Base-by-base conservation (phyloP, 2,329 filamentous ascomycete species). In the Cadophora gregata region DNA sequence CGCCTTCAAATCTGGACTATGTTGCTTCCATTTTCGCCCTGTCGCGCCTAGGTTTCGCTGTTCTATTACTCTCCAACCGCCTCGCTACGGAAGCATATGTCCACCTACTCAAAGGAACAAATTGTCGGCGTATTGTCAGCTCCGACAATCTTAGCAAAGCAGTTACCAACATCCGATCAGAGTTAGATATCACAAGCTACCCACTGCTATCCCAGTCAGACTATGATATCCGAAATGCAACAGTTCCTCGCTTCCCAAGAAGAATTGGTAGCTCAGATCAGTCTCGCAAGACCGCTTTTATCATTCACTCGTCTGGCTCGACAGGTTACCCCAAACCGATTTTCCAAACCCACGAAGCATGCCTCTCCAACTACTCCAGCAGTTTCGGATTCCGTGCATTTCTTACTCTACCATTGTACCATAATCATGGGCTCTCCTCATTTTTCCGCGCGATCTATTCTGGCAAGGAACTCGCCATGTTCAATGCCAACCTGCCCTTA, bases 271-370 rank as follows among this genome's bases (percentile, higher is more conserved):
- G 61, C 47, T 63, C 64, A 19, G 51, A 33, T 24, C 53, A 51
- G 14, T 61, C 69, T 45, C 50, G 45, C 14, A 55, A 63, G 16
- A 66, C 62, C 29, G 55, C 65, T 36, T 74, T 72, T 58, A 78
- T 78, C n/a, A 78, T 77, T 3, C 72, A 75, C 38, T 19, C 73
- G 21, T 71, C 72, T 38, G 87, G 88, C 4, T 87, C 84, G 0
- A 83, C 88, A 0, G 87, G 87, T 0, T 78, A 89, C 0, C 87
- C 88, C 0, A 90, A 90, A 62, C 84, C 84, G 0, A 85, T 87
- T 58, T 83, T 80, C 65, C 80, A 84, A 51, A 84, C 81, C 2
- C 82, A 87, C 61, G 71, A 55, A 14, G 68, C 71, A 29, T 66
- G 62, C 38, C 59, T 75, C 14, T 70, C 72, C 0, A 78, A 78